Conservation (phyloP, 495 filamentous ascomycete genomes). For the Penicillium malachiteum region DNA sequence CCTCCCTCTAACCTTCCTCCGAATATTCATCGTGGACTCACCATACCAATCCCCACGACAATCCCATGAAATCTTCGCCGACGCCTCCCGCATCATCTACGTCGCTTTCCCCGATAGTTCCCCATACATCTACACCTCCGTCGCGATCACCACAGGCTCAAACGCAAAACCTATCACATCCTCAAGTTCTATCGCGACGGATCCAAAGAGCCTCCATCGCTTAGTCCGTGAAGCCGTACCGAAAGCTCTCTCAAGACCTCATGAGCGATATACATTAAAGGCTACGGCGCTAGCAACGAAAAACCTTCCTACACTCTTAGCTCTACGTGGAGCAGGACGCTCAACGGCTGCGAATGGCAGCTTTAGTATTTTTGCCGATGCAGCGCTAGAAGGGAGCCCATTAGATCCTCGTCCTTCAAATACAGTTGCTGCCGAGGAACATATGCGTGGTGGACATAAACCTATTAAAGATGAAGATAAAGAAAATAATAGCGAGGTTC, state of each 20-base stretch:
- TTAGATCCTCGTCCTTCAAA: slow-evolving; percentile 50
- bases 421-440: slow-evolving; percentile 43
- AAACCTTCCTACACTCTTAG: slow-evolving; percentile 63
- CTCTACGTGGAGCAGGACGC: slow-evolving; percentile 62
- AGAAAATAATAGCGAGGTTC: slow-evolving; percentile 11
- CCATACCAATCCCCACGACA: slow-evolving; percentile 61
- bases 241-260: slow-evolving; percentile 68
- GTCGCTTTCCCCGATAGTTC: slow-evolving; percentile 77
- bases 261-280: slow-evolving; percentile 65
- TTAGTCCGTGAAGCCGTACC: slow-evolving; percentile 72
- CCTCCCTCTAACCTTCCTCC: slow-evolving; percentile 66
- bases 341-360: slow-evolving; percentile 69
- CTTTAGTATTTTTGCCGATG: slow-evolving; percentile 74
- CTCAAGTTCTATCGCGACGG: slow-evolving; percentile 39
- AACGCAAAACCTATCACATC: slow-evolving; percentile 27
- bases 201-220: slow-evolving; percentile 63
- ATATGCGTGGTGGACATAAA: slow-evolving; percentile 27
- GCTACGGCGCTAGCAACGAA: slow-evolving; percentile 64
- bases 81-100: slow-evolving; percentile 64
- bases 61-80: slow-evolving; percentile 40
- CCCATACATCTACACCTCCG: slow-evolving; percentile 71
- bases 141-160: slow-evolving; percentile 30
- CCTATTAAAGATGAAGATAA: slow-evolving; percentile 17
- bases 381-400: slow-evolving; percentile 55
- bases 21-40: slow-evolving; percentile 71